Percentiles rank a stretch among this genome's conserved stretches.
Conservation (phyloP, 352 stramenopile species). For the Globisporangium abappressorium region DNA sequence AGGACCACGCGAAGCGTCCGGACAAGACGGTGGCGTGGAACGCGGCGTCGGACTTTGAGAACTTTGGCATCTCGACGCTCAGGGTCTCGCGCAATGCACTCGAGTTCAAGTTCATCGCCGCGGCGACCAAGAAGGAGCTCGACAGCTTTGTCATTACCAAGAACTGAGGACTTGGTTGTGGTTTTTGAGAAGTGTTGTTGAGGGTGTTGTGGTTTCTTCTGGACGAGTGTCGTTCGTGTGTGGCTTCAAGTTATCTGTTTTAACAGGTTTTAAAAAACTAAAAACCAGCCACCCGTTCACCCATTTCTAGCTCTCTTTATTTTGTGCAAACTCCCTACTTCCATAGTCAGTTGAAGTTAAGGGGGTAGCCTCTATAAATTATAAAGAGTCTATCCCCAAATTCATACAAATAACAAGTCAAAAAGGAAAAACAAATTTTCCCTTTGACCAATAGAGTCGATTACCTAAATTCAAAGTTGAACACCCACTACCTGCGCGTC, state of each 20-base stretch:
- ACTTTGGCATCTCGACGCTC: conserved; percentile 36
- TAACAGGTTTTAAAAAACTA: too few species aligned
- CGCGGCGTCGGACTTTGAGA: conserved; percentile 22
- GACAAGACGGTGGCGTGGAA: conserved; percentile 29
- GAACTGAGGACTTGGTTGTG: background rate
- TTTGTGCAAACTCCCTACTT: background rate
- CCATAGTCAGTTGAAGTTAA: background rate
- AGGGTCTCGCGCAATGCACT: conserved; percentile 27
- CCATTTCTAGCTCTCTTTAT: background rate
- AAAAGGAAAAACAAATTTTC: background rate
- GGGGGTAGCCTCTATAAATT: background rate
- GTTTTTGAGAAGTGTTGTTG: too few species aligned
- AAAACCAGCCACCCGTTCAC: too few species aligned
- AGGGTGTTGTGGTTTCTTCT: too few species aligned
- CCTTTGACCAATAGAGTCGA: too few species aligned
- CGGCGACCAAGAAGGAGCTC: conserved; percentile 21
- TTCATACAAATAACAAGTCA: background rate
- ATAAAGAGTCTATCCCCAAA: background rate
- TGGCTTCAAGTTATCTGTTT: too few species aligned
- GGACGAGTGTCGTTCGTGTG: background rate
- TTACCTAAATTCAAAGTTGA: too few species aligned
- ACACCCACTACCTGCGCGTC: background rate
- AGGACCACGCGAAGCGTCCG: conserved; percentile 13
- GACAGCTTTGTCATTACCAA: conserved; percentile 41
- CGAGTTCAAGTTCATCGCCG: conserved; percentile 29